Conservation (phyloP, 106 monocot species). For the Cymbidium sinense region DNA sequence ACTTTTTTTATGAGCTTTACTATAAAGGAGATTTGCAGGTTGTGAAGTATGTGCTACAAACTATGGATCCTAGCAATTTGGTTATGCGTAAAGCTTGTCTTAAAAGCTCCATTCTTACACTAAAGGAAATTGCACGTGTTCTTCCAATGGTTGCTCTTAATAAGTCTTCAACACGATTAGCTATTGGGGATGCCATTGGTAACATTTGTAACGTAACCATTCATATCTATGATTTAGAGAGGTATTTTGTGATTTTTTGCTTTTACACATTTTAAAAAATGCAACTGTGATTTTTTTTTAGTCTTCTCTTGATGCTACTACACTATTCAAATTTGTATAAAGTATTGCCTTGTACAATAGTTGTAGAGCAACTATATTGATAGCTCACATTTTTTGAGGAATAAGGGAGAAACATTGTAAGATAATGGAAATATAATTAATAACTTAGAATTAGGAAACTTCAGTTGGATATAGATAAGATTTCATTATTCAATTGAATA, state of each 20-base stretch:
- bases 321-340: too few relatives aligned
- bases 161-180: conserved; percentile 61
- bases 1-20: neutral
- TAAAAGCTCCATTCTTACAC: conserved; percentile 57
- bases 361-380: too few relatives aligned
- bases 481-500: too few relatives aligned
- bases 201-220: conserved; percentile 58
- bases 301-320: too few relatives aligned
- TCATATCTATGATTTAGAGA: conserved; percentile 81
- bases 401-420: too few relatives aligned
- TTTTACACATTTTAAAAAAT: neutral
- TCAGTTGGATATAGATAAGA: too few relatives aligned
- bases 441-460: too few relatives aligned
- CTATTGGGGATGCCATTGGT: conserved; percentile 93
- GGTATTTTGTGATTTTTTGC: conserved; percentile 29
- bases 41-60: conserved; percentile 71
- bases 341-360: too few relatives aligned
- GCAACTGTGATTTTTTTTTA: too few relatives aligned
- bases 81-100: conserved; percentile 90
- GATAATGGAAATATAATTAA: too few relatives aligned
- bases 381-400: too few relatives aligned
- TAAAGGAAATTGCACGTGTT: conserved; percentile 79
- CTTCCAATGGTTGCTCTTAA: conserved; percentile 96
- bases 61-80: conserved; percentile 85
- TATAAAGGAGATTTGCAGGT: conserved; percentile 40